Base-by-base conservation (phyloP, 2,329 filamentous ascomycete species). In the Clarireedia monteithiana region DNA sequence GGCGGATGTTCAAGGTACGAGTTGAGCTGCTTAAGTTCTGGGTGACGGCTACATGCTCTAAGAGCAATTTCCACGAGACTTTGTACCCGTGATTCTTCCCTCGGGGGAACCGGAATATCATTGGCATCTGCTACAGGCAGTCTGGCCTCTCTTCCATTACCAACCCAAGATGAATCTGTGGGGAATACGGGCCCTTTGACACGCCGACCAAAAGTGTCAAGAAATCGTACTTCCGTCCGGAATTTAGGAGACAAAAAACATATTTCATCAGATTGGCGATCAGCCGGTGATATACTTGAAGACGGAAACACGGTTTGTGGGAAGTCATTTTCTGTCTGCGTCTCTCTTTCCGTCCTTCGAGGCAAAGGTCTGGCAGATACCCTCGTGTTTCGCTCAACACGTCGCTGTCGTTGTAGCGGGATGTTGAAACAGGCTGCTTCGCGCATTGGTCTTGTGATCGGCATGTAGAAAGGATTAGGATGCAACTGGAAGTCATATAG, bases 381-480 rank as follows among this genome's bases (percentile, higher is more conserved):
- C 10, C 9, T 34, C 30, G 39, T 42, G 15, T 42, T 9, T 5
- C 6, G 44, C 12, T 27, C 44, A 26, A 14, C 7, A 47, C 44
- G 9, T 24, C 6, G 17, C 15, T 36, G 27, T 4, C 53, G 47
- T 15, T 38, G 17, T 20, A 55, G 30, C 20, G 30, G 17, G 20
- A 55, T 24, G 20, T 36, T 48, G 27, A 50, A 23, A 14, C 12
- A 9, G 24, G 38, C 27, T n/a, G 26, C 53, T 12, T 24, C 39
- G 15, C 34, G 24, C 47, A 17, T n/a, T 12, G 39, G 39, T 45
- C 15, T 50, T 9, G 47, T 15, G 4, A 50, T 50, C 9, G 76
- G 75, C 51, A 76, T 70, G 55, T 78, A 72, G 58, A 86, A 84
- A 0, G 81, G 81, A 63, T 89, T 89, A 0, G 85, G 84, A 55